phyloP scores from a whole-genome alignment of 805 yeast species.

The Cyberlindnera mississippiensis region DNA sequence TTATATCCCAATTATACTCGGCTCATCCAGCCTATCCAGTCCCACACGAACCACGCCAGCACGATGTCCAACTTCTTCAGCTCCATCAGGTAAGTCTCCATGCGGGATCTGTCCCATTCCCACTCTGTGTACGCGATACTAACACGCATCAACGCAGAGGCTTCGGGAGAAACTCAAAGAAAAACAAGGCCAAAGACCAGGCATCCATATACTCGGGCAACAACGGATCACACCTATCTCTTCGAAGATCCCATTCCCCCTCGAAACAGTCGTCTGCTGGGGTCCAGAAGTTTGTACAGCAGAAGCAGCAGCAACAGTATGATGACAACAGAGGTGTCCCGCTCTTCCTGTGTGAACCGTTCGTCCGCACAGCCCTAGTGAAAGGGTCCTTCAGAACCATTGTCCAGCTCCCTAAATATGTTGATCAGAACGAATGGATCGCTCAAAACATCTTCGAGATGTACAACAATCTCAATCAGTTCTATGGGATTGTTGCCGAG shows the following conservation, averaged over 20 bases:
- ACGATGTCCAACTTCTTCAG: conserved; percentile 16
- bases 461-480: conserved; percentile 78
- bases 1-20: too few relatives aligned
- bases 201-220: conserved; percentile 34
- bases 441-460: conserved; percentile 90
- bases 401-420: conserved; percentile 91
- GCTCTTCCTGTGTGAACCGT: conserved; percentile 85
- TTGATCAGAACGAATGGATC: conserved; percentile 93
- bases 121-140: background rate
- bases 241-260: conserved; percentile 45
- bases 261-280: conserved; percentile 22
- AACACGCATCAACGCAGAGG: conserved; percentile 35
- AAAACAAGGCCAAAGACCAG: conserved; percentile 36
- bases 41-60: background rate
- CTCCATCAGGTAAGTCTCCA: conserved; percentile 16
- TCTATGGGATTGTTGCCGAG: conserved; percentile 87
- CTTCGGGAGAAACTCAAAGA: conserved; percentile 54
- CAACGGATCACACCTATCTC: conserved; percentile 44
- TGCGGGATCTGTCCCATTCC: too few relatives aligned
- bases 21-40: too few relatives aligned
- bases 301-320: conserved; percentile 22
- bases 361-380: conserved; percentile 88
- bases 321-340: conserved; percentile 22
- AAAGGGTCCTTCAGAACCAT: conserved; percentile 96
- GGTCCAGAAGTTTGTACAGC: conserved; percentile 26